phyloP scores from a whole-genome alignment of 192 early-diverging fungal species.

The Allomyces arbusculus region DNA sequence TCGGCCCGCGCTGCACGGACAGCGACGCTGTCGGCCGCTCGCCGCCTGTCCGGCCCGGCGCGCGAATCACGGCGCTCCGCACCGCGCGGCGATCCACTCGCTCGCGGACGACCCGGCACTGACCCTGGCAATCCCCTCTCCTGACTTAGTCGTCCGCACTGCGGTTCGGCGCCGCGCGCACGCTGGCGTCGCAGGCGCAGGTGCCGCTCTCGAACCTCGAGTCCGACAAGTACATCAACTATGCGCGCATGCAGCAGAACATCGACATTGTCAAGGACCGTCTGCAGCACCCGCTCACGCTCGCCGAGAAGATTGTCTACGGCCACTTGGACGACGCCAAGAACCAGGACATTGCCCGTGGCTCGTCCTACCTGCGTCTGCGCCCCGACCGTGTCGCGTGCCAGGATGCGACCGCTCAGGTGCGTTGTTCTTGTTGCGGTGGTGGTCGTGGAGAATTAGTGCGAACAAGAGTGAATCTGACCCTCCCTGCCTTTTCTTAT shows the following conservation, averaged over 20 bases:
- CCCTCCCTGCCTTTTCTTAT: slow-evolving; percentile 1
- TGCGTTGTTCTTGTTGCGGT: background rate
- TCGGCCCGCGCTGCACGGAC: too few relatives aligned
- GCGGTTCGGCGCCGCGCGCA: background rate
- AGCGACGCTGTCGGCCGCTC: too few relatives aligned
- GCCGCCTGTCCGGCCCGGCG: too few relatives aligned
- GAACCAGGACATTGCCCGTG: slow-evolving; percentile 85
- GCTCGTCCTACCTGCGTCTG: slow-evolving; percentile 79
- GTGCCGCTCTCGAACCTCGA: slow-evolving; percentile 85
- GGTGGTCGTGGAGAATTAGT: background rate
- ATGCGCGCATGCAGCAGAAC: slow-evolving; percentile 88
- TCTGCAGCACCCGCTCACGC: slow-evolving; percentile 75
- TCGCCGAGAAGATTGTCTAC: slow-evolving; percentile 96
- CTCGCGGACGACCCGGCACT: too few relatives aligned
- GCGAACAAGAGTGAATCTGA: background rate
- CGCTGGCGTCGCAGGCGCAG: slow-evolving; percentile 19
- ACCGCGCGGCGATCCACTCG: too few relatives aligned
- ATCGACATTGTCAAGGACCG: slow-evolving; percentile 79
- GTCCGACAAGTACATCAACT: slow-evolving; percentile 89
- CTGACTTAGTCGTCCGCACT: too few relatives aligned
- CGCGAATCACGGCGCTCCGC: too few relatives aligned
- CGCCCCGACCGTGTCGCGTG: slow-evolving; percentile 97
- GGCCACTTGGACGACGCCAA: slow-evolving; percentile 90
- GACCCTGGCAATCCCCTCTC: too few relatives aligned
- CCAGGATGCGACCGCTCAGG: slow-evolving; percentile 93